Conservation (phyloP, 805 yeast genomes). For the Kuraishia cidri region DNA sequence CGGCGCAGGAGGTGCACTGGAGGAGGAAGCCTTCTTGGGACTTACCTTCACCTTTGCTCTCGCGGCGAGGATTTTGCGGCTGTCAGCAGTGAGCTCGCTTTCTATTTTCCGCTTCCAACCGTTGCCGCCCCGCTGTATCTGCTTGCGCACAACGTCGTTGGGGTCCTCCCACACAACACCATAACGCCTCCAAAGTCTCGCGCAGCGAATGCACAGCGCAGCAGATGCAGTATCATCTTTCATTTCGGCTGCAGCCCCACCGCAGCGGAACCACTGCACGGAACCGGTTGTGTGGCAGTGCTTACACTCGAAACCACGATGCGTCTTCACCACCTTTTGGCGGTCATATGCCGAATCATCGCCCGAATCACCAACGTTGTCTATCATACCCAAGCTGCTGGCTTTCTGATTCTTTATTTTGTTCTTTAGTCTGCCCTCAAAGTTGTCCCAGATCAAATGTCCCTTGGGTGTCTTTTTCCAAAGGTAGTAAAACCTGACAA, state of each 20-base stretch:
- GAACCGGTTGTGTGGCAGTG: slow-evolving; percentile 57
- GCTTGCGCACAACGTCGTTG: slow-evolving; percentile 45
- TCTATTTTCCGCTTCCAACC: slow-evolving; percentile 60
- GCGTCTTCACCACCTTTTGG: slow-evolving; percentile 31
- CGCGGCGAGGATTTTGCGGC: slow-evolving; percentile 41
- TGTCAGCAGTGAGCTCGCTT: slow-evolving; percentile 55
- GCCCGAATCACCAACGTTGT: slow-evolving; percentile 39
- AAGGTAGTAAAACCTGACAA: slow-evolving; percentile 79
- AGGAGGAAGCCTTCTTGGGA: slow-evolving; percentile 9
- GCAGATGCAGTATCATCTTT: slow-evolving; percentile 24
- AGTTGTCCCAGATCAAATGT: slow-evolving; percentile 73
- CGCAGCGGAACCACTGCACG: slow-evolving; percentile 59
- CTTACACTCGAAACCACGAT: slow-evolving; percentile 50
- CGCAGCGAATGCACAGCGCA: slow-evolving; percentile 82
- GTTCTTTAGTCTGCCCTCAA: slow-evolving; percentile 60
- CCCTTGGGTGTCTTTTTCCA: slow-evolving; percentile 89
- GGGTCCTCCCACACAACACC: slow-evolving; percentile 86
- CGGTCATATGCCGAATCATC: slow-evolving; percentile 69
- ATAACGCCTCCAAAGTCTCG: slow-evolving; percentile 84
- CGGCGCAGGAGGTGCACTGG: background rate
- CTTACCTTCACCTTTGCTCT: slow-evolving; percentile 24
- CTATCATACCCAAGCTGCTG: slow-evolving; percentile 11
- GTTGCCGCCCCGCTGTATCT: slow-evolving; percentile 30
- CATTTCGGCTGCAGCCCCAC: slow-evolving; percentile 43
- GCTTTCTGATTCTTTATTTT: slow-evolving; percentile 28